phyloP scores from a whole-genome alignment of 768 basidiomycete genomes.

The Serpula lacrymans region DNA sequence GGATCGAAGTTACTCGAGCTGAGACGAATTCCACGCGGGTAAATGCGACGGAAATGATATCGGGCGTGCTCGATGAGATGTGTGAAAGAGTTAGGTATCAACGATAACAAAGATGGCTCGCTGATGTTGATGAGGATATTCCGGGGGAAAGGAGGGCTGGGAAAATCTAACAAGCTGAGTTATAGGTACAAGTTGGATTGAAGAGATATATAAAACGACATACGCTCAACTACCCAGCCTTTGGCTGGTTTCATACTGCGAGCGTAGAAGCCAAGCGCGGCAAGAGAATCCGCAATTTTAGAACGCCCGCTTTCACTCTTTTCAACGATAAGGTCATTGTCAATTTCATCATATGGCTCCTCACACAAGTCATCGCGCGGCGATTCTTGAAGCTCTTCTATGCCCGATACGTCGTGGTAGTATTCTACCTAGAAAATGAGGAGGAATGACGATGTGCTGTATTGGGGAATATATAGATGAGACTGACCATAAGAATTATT shows the following conservation, averaged over 20 bases:
- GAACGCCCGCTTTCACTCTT: constrained; percentile 2
- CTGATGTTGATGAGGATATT: constrained; percentile 62
- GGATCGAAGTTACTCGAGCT: constrained; percentile 53
- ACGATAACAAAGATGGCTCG: constrained; percentile 42
- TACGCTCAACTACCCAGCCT: constrained; percentile 46
- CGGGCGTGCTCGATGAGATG: constrained; percentile 41
- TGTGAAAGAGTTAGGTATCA: constrained; percentile 34
- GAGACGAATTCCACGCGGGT: constrained; percentile 55
- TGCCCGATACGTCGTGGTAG: constrained; percentile 33
- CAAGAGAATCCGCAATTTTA: constrained; percentile 51
- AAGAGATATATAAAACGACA: constrained; percentile 1
- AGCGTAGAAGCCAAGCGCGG: constrained; percentile 55
- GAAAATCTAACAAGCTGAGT: constrained; percentile 6
- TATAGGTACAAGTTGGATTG: not conserved
- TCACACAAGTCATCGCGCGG: constrained; percentile 8
- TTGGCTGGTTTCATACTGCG: constrained; percentile 59
- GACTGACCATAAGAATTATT: constrained; percentile 56
- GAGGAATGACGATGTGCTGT: not conserved
- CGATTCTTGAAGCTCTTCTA: not conserved
- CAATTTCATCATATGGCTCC: not conserved
- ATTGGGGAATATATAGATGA: not conserved
- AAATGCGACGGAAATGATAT: constrained; percentile 51
- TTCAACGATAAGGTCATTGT: constrained; percentile 2
- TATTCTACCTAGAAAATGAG: constrained; percentile 56
- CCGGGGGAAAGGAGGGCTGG: constrained; percentile 18